Evolutionary conservation across 2,329 filamentous ascomycete species (phyloP), one percentile per base, ranked within the genome.

Genomic region (Tolypocladium inflatum): DNA sequence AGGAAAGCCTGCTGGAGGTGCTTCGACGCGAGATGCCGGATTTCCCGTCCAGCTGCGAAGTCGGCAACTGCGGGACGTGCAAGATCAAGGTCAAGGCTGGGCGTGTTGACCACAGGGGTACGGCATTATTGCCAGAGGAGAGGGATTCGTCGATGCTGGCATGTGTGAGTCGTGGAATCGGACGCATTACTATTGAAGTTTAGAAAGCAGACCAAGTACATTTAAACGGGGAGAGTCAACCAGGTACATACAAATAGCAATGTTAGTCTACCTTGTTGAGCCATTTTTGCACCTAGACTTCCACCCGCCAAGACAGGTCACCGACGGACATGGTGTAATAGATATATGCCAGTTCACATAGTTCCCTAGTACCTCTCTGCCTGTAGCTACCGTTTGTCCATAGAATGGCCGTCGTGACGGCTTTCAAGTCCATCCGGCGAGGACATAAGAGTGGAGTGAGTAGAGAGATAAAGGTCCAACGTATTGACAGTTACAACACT

Each of bases 51-150:
- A 80, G 77, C 60, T 83, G 80, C 62, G 76, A 80, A 63, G 80
- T 80, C 1, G 80, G 80, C 0, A 82, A 81, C 59, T 82, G 80
- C 56, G 80, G 77, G 0, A 82, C 79, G 3, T 83, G 80, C 65
- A 77, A 72, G 63, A 67, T 82, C 21, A 63, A 56, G 2, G 60
- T 82, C 39, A 73, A 65, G 62, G 63, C 65, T 3, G 80, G 80
- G 0, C 63, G 65, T 38, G 76, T 81, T 2, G 74, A 80, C 23
- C 80, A 82, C 63, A 68, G 78, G 54, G 80, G 80, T 6, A 76
- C 76, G 6, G 78, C 75, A 8, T 67, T 82, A 19, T 63, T 66
- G 55, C 71, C 74, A 0, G 75, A 75, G 11, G 79, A 82, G 58
- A 78, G 75, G 67, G 63, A 59, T 2, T 67, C 63, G 0, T 68